Base-by-base conservation (phyloP, 768 basidiomycete genomes). In the Boletus rex-veris region DNA sequence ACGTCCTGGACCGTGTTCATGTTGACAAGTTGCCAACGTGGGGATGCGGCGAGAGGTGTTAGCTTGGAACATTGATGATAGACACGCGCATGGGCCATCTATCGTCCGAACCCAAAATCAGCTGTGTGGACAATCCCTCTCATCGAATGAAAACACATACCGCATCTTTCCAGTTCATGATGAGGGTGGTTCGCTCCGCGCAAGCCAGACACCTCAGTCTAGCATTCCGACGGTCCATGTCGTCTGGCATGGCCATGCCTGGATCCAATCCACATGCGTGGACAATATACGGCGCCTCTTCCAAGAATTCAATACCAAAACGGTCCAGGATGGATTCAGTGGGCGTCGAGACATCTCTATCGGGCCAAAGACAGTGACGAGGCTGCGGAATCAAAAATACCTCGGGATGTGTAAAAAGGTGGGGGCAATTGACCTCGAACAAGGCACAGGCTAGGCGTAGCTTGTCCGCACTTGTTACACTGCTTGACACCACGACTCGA, bases 151-250 rank as follows among this genome's bases (percentile, higher is more conserved):
- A 16, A 33, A 38, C 11, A 41, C 49, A 14, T 21, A 58, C 54
- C 31, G 46, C 54, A 19, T 39, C 18, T 37, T 40, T 47, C 57
- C 57, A 51, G 5, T 15, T 14, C 49, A 43, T 50, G 12, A 51
- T 11, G 12, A 28, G 21, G 5, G 15, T 10, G 16, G 4, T 7
- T 16, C 2, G 4, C 16, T 7, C 21, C 41, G 26, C 7, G 40
- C 50, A 53, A 24, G 5, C n/a, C 7, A 59, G 14, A 24, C 47
- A 59, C 9, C 15, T 50, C 52, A 58, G 10, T 31, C 44, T 44
- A 42, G 58, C 50, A 39, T 58, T 49, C 36, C 31, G 40, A 4
- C 16, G 21, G 28, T 52, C 58, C 50, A 52, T 52, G 26, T 58
- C 43, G 12, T 52, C 50, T 3, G 30, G 5, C 1, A 38, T 58